Evolutionary conservation across 2,329 filamentous ascomycete species (phyloP).

Genomic region (Fusarium fujikuroi): DNA sequence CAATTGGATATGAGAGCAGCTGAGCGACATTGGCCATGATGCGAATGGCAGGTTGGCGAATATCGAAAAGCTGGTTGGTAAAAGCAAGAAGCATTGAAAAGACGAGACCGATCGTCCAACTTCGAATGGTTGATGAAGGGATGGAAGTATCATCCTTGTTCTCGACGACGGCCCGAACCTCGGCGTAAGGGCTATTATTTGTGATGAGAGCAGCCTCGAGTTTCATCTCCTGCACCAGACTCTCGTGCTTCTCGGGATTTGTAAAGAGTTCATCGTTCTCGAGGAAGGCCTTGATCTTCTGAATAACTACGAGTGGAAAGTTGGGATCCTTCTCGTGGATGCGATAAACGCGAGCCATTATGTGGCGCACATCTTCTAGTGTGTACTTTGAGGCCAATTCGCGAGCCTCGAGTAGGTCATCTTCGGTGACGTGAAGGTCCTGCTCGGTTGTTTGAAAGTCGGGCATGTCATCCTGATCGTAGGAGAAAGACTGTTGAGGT

Average conservation of each 20-base stretch:
- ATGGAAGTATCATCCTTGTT: slow-evolving; percentile 63
- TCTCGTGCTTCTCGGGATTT: slow-evolving; percentile 59
- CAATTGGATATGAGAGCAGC: slow-evolving; percentile 65
- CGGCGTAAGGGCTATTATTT: slow-evolving; percentile 67
- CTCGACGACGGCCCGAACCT: slow-evolving; percentile 66
- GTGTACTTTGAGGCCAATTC: slow-evolving; percentile 56
- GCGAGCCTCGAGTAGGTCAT: slow-evolving; percentile 58
- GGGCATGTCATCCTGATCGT: slow-evolving; percentile 52
- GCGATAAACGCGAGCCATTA: slow-evolving; percentile 54
- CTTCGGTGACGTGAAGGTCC: slow-evolving; percentile 58
- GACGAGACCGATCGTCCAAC: slow-evolving; percentile 63
- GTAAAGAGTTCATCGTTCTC: slow-evolving; percentile 57
- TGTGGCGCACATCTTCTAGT: slow-evolving; percentile 56
- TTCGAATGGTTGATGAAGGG: slow-evolving; percentile 65
- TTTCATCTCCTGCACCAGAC: slow-evolving; percentile 65
- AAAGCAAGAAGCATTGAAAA: slow-evolving; percentile 62
- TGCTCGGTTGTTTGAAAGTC: slow-evolving; percentile 49
- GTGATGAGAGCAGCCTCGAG: slow-evolving; percentile 64
- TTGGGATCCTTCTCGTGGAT: slow-evolving; percentile 58
- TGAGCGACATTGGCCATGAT: slow-evolving; percentile 67
- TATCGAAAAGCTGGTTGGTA: slow-evolving; percentile 68
- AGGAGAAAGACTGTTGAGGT: slow-evolving; percentile 49
- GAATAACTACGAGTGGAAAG: slow-evolving; percentile 53
- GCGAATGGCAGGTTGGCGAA: slow-evolving; percentile 64
- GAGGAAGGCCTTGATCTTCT: slow-evolving; percentile 55